These are phyloP conservation scores for Phialocephala subalpina DNA, from an alignment of 2,329 filamentous ascomycete species.

Conservation along the genomic window DNA sequence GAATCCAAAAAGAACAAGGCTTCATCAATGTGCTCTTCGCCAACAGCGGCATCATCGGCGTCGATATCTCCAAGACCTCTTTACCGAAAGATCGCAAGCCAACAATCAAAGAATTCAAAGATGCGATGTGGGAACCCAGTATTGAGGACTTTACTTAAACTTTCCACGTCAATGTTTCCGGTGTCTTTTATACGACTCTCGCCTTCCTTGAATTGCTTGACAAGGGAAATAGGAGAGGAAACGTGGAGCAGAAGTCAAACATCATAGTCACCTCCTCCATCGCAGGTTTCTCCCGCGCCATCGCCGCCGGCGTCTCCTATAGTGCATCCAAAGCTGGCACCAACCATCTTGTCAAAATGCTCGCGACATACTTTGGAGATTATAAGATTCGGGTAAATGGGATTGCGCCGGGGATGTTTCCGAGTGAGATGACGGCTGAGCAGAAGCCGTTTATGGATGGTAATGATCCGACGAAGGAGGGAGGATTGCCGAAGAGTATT, in stretches of 20 bases:
- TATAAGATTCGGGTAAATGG: constrained; percentile 60
- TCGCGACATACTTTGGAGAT: constrained; percentile 68
- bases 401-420: constrained; percentile 29
- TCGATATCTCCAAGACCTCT: background rate
- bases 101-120: constrained; percentile 53
- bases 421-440: constrained; percentile 23
- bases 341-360: constrained; percentile 74
- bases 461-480: constrained; percentile 44
- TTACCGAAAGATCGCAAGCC: constrained; percentile 48
- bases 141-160: constrained; percentile 68
- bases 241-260: constrained; percentile 55
- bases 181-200: constrained; percentile 68
- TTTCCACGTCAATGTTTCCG: constrained; percentile 44
- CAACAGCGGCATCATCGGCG: constrained; percentile 64
- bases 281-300: constrained; percentile 73
- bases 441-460: constrained; percentile 1
- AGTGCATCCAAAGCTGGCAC: constrained; percentile 78
- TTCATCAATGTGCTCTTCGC: constrained; percentile 67
- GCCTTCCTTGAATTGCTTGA: constrained; percentile 74
- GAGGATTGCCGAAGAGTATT: constrained; percentile 1
- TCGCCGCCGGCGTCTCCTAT: constrained; percentile 79
- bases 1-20: constrained; percentile 61
- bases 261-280: constrained; percentile 77
- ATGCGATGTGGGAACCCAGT: constrained; percentile 22
- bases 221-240: constrained; percentile 65